Percentiles rank a stretch among this genome's conserved stretches.
phyloP scores from a whole-genome alignment of 192 early-diverging fungal genomes.

The Linnemannia exigua region DNA sequence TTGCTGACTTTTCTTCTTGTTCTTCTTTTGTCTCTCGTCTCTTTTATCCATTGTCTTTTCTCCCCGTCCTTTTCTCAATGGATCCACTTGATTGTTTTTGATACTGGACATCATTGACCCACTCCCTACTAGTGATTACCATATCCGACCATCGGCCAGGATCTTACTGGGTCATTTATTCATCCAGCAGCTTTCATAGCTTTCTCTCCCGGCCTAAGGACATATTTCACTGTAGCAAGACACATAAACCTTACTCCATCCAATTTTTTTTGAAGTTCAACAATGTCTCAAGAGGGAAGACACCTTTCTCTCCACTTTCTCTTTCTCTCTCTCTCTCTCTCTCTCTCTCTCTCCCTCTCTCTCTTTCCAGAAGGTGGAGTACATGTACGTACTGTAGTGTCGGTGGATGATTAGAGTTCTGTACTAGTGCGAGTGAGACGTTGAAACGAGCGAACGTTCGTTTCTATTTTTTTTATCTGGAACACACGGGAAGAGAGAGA shows the following conservation, averaged over 20 bases:
- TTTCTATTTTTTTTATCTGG: not conserved
- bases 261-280: not conserved
- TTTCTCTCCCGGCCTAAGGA: too few species aligned
- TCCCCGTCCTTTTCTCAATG: not conserved
- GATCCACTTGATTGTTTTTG: not conserved
- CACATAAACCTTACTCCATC: too few species aligned
- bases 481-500: too few species aligned
- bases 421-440: not conserved
- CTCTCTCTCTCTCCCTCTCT: not conserved
- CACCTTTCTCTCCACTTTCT: too few species aligned
- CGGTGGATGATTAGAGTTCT: not conserved
- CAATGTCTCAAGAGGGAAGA: not conserved
- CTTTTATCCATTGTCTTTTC: not conserved
- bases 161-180: slow-evolving; percentile 79
- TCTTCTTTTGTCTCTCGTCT: too few species aligned
- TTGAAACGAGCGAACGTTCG: not conserved
- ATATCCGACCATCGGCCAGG: slow-evolving; percentile 81
- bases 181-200: slow-evolving; percentile 63
- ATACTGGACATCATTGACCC: not conserved
- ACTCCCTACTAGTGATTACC: slow-evolving; percentile 72
- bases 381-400: not conserved
- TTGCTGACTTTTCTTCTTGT: too few species aligned
- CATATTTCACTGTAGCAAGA: too few species aligned
- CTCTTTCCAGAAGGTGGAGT: not conserved
- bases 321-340: not conserved